Base-by-base conservation (phyloP, 2,329 filamentous ascomycete species). In the Fusarium sacchari region DNA sequence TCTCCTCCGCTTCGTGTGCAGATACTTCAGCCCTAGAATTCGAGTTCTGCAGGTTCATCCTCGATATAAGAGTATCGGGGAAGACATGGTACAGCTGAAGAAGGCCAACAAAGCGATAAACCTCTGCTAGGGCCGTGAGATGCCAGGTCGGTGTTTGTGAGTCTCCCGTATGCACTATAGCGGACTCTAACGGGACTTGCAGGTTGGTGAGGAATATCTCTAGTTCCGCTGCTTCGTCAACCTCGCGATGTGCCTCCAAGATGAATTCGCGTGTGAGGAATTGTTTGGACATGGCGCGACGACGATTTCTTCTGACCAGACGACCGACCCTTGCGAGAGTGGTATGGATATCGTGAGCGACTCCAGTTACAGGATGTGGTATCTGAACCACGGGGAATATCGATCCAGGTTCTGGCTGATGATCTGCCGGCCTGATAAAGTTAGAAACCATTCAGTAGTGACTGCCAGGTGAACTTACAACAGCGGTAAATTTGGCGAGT, bases 341-440 rank as follows among this genome's bases (percentile, higher is more conserved):
- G 0, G 34, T 14, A 4, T 55, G 50, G 14, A 39, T 39, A 7
- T 55, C 24, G 10, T 37, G 50, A 1, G 50, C 50, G 4, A 55
- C 50, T 30, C 50, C 50, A 1, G 50, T 55, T 39, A 55, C 50
- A 17, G 50, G 50, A 39, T 55, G 50, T 0, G 50, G 50, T 2
- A 39, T 55, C 7, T 39, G 50, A 1, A 55, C 26, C 1, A 39
- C 18, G 0, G 36, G 50, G 20, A 55, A 55, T n/a, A 55, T 55
- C 1, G 50, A 55, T 2, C 24, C 24, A n/a, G 24, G 5, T 5
- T 18, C 24, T 18, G 20, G 5, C 0, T 30, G 0, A 0, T 2
- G 2, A 4, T 28, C 24, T 30, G 34, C 7, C 2, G 14, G 3
- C 9, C 50, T 55, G 7, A 4, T 7, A 0, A 5, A n/a, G 5